Conservation (phyloP, 371 early-diverging fungal genomes). For the Zopfochytrium polystomum region DNA sequence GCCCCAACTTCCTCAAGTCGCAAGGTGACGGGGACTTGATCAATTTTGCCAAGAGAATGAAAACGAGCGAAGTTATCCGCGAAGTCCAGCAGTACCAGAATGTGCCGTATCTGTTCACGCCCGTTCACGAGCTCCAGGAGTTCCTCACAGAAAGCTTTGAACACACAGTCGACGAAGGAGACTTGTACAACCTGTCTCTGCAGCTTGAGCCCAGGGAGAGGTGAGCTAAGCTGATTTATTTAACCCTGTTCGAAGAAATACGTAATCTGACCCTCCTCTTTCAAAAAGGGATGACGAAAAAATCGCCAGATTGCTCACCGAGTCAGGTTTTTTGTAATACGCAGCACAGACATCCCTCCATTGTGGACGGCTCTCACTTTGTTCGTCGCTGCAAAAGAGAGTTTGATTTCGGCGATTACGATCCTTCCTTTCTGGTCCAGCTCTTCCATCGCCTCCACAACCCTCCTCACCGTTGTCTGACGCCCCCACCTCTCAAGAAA, state of each 20-base stretch:
- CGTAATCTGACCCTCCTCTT: too few relatives aligned
- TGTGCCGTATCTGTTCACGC: slow-evolving; percentile 71
- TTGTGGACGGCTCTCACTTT: too few relatives aligned
- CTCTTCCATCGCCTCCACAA: too few relatives aligned
- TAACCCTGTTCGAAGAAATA: too few relatives aligned
- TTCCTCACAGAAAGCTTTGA: slow-evolving; percentile 63
- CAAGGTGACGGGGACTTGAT: too few relatives aligned
- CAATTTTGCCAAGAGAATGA: slow-evolving; percentile 88
- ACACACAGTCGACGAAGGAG: slow-evolving; percentile 60
- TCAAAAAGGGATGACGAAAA: slow-evolving; percentile 88
- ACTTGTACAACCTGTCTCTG: slow-evolving; percentile 72
- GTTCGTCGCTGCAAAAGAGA: too few relatives aligned
- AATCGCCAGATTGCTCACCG: slow-evolving; percentile 77
- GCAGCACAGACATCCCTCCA: too few relatives aligned
- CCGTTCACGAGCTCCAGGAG: slow-evolving; percentile 75
- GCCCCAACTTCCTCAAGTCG: slow-evolving; percentile 71
- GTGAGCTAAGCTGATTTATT: too few relatives aligned
- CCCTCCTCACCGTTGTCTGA: too few relatives aligned
- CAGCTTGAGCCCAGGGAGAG: slow-evolving; percentile 73
- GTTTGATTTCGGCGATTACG: too few relatives aligned
- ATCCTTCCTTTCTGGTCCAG: too few relatives aligned
- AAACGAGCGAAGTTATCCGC: slow-evolving; percentile 85
- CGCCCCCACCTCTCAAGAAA: too few relatives aligned
- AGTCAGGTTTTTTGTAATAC: slow-evolving; percentile 77
- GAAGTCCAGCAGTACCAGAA: slow-evolving; percentile 91